These are phyloP conservation scores for Hanseniaspora jakobsenii DNA, from an alignment of 805 yeast species.

Conservation along the genomic window DNA sequence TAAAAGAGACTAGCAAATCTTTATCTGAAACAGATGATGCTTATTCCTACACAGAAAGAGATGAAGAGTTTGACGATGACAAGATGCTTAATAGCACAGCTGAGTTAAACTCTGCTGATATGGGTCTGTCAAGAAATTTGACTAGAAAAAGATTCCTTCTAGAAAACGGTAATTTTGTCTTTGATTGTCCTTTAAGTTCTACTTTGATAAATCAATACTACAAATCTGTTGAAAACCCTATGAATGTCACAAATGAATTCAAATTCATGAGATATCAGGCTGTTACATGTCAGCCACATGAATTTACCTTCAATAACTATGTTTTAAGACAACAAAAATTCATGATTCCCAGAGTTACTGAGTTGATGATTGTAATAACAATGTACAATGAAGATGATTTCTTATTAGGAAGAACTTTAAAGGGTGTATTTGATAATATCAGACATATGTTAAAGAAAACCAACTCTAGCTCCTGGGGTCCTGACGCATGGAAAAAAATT, in stretches of 20 bases:
- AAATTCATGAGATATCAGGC: slow-evolving; percentile 87
- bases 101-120: background rate
- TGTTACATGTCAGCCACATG: slow-evolving; percentile 79
- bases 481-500: slow-evolving; percentile 86
- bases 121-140: background rate
- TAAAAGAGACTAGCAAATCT: no score
- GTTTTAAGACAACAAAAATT: slow-evolving; percentile 76
- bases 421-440: slow-evolving; percentile 83
- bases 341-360: slow-evolving; percentile 67
- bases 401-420: slow-evolving; percentile 68
- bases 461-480: slow-evolving; percentile 77
- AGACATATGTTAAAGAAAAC: slow-evolving; percentile 55
- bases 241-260: slow-evolving; percentile 46
- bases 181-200: slow-evolving; percentile 81
- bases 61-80: background rate
- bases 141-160: slow-evolving; percentile 24
- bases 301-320: slow-evolving; percentile 50
- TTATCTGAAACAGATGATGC: background rate
- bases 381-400: slow-evolving; percentile 85
- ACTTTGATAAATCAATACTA: slow-evolving; percentile 43
- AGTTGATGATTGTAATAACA: slow-evolving; percentile 72
- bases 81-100: no score
- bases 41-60: background rate
- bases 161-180: slow-evolving; percentile 61
- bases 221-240: slow-evolving; percentile 33